Percentiles rank a stretch among this genome's conserved stretches.
These are phyloP conservation scores for Candida buenavistaensis DNA, from an alignment of 1,139 yeast species.

Conservation along the genomic window DNA sequence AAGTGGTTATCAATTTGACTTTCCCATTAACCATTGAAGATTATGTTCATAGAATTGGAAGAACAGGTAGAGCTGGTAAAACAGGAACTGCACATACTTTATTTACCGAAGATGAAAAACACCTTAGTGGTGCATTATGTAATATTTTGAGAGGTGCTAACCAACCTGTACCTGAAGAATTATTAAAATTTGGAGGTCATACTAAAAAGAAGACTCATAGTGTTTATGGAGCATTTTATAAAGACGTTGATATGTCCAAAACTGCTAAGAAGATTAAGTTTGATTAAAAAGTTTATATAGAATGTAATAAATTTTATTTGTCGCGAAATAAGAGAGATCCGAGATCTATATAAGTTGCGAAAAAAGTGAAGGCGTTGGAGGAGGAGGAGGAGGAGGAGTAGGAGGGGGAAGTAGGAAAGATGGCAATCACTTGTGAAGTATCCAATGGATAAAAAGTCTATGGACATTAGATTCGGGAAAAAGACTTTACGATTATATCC, in stretches of 20 bases:
- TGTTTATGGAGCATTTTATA: slow-evolving; percentile 95
- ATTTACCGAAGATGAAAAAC: slow-evolving; percentile 96
- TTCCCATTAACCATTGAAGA: slow-evolving; percentile 98
- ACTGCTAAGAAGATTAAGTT: slow-evolving; percentile 93
- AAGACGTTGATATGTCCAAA: slow-evolving; percentile 82
- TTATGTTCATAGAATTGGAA: slow-evolving; percentile 96
- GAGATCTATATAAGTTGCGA: no score
- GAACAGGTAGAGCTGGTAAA: slow-evolving; percentile 98
- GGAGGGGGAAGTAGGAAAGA: no score
- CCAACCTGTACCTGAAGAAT: slow-evolving; percentile 96
- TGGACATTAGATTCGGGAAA: no score
- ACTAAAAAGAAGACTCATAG: slow-evolving; percentile 96
- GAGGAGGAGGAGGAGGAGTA: no score
- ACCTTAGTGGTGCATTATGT: slow-evolving; percentile 90
- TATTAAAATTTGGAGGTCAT: slow-evolving; percentile 93
- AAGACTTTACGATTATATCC: no score
- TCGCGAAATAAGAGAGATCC: no score
- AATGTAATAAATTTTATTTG: no score
- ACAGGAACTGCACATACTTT: slow-evolving; percentile 92
- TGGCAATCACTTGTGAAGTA: no score
- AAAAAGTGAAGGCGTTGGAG: no score
- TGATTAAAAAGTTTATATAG: slow-evolving; percentile 29
- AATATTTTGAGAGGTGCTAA: slow-evolving; percentile 91
- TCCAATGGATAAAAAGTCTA: no score
- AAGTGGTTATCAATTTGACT: slow-evolving; percentile 91